Percentiles rank a stretch among this genome's conserved stretches.
Conservation (phyloP, 2,329 filamentous ascomycete species). For the Aspergillus fijiensis region DNA sequence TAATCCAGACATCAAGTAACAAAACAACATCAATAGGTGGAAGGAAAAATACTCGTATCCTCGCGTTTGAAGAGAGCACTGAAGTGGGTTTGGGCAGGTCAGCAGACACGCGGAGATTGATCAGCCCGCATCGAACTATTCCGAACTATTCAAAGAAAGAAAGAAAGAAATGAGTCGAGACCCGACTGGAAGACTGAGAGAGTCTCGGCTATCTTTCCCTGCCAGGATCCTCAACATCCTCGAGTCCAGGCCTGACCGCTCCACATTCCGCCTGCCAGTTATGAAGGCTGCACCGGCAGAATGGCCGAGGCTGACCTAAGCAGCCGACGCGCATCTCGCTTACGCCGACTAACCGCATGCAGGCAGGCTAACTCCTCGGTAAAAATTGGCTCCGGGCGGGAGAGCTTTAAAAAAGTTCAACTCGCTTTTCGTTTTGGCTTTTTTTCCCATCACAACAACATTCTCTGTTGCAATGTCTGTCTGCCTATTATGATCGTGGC, state of each 20-base stretch:
- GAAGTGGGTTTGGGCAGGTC: slow-evolving; percentile 21
- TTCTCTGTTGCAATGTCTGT: slow-evolving; percentile 8
- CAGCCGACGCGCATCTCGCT: not conserved
- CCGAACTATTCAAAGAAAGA: not conserved
- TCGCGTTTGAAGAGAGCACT: slow-evolving; percentile 3
- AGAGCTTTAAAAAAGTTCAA: slow-evolving; percentile 33
- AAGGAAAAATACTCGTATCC: slow-evolving; percentile 7
- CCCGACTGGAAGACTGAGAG: not conserved
- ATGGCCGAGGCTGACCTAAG: not conserved
- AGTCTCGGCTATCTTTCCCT: not conserved
- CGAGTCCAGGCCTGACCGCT: not conserved
- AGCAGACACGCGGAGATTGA: slow-evolving; percentile 23
- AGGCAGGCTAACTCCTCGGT: slow-evolving; percentile 23
- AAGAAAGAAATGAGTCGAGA: slow-evolving; percentile 2
- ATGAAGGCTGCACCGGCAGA: not conserved
- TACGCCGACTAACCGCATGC: not conserved
- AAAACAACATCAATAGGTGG: not conserved
- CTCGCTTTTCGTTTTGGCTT: slow-evolving; percentile 18
- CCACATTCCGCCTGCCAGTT: not conserved
- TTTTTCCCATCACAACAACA: slow-evolving; percentile 8
- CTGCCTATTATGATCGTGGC: slow-evolving; percentile 14
- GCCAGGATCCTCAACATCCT: too few relatives aligned
- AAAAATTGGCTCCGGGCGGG: slow-evolving; percentile 28
- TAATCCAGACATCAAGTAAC: too few relatives aligned
- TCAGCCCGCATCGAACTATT: slow-evolving; percentile 7